Evolutionary conservation across 106 monocot species (phyloP), one percentile per base, ranked within the genome.

Genomic region (Dactylorhiza incarnata): DNA sequence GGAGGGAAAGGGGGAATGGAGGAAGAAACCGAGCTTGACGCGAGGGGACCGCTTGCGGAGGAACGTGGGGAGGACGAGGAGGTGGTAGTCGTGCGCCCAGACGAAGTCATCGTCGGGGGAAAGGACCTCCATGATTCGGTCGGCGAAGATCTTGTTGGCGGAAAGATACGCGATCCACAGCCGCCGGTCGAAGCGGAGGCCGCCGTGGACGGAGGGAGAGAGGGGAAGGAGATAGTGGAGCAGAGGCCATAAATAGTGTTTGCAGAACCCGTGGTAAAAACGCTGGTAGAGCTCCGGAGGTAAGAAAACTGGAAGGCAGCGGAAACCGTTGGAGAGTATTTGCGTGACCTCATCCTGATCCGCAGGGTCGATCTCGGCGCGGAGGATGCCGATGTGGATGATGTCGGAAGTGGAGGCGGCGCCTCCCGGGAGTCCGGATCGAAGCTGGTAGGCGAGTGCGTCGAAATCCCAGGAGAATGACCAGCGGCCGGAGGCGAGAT

Each of bases 181-280:
- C n/a, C 45, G 20, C 14, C 74, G 79, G 45, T 84, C 71, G 79
- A 84, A 87, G 14, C 74, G 67, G 49, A 72, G 72, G 48, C 72
- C 72, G 7, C 72, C 72, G 58, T 51, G 55, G 17, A 24, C 49
- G 13, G 68, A 54, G 49, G 56, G 69, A 47, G 77, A 76, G 15
- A 86, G 69, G 5, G 88, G 88, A 19, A 88, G 85, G 59, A 82
- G 85, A 58, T 82, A 85, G 54, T 88, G 88, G 66, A 82, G 77
- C 1, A 88, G 79, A 19, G 87, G 87, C 87, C 84, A 88, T 12
- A 88, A 74, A 48, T 88, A 82, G 74, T 82, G 82, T 61, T 88
- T 88, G 74, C 88, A 88, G 74, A 88, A 85, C 9, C 85, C 82
- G n/a, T 88, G 85, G 71, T 88, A 88, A 80, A 82, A 88, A 2